phyloP scores from a whole-genome alignment of 2,329 filamentous ascomycete species.

The Macrophomina tecta region DNA sequence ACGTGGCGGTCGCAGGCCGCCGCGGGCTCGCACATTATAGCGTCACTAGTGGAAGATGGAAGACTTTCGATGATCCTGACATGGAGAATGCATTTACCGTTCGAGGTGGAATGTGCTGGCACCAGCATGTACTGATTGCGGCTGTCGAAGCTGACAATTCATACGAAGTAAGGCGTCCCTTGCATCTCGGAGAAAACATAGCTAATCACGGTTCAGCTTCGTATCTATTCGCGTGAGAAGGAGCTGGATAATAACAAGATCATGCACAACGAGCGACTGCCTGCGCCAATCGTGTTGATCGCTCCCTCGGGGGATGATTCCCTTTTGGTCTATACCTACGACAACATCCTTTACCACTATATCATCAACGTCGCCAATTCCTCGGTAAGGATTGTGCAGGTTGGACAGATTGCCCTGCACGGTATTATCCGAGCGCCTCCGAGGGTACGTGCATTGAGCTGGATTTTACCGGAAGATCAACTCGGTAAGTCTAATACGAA shows the following conservation, averaged over 20 bases:
- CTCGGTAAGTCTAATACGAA: constrained; percentile 59
- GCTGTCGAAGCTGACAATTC: constrained; percentile 85
- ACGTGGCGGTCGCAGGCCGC: constrained; percentile 93
- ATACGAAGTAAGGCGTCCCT: constrained; percentile 65
- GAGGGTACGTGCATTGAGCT: constrained; percentile 89
- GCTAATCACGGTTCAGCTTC: constrained; percentile 60
- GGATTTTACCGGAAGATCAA: constrained; percentile 92
- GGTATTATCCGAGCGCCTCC: constrained; percentile 94
- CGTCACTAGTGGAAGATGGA: constrained; percentile 92
- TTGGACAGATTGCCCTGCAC: constrained; percentile 97
- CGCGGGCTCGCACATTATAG: constrained; percentile 95
- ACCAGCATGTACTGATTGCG: constrained; percentile 91
- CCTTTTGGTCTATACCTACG: constrained; percentile 93
- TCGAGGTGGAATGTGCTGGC: constrained; percentile 97
- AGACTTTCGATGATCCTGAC: constrained; percentile 81
- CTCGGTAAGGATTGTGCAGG: constrained; percentile 81
- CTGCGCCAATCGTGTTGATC: constrained; percentile 86
- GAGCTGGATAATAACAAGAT: constrained; percentile 74
- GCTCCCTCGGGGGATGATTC: constrained; percentile 92
- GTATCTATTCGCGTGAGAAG: constrained; percentile 90
- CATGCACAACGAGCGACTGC: constrained; percentile 77
- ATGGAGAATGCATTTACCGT: constrained; percentile 92
- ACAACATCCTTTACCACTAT: constrained; percentile 94
- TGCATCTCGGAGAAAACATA: not conserved
- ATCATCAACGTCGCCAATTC: constrained; percentile 76